Evolutionary conservation across 805 yeast genomes (phyloP), one percentile per base, ranked within the genome.

Genomic region (Saturnispora serradocipensis): DNA sequence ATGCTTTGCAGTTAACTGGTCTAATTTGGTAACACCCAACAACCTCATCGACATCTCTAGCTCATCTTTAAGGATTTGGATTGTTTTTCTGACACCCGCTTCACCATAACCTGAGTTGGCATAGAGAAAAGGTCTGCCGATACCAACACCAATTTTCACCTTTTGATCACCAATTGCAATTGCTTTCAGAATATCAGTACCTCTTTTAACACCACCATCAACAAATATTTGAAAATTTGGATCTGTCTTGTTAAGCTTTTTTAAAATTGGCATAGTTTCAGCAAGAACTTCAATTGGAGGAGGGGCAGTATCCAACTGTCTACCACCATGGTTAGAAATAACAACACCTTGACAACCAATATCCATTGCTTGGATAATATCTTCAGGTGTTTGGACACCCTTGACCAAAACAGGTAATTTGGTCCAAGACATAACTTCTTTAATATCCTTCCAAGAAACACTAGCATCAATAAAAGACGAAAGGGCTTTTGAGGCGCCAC

Each of bases 401-500:
- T 88, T 88, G 56, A 86, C 73, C 35, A 84, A 71, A 49, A 86
- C 74, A 0, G 93, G 91, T 64, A 85, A 63, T 28, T 74, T 73
- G 7, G 90, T 84, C 56, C 72, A 69, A 5, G 69, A 61, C 60
- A 72, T 72, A 63, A 86, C 73, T 65, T 78, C 75, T 27, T 73
- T 70, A 42, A 86, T 70, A 61, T 84, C 88, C 42, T 76, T 69
- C 90, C 90, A 85, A 32, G 73, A 69, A 42, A 84, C 67, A 2
- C 77, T 66, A 11, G 87, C 77, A 64, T 86, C 91, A 57, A 90
- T 90, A 66, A 90, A 89, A 1, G 88, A 75, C n/a, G 89, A 81
- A 49, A 90, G 76, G 0, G 96, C 95, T 48, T 85, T 74, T 0
- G 97, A 88, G 0, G 96, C 95, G 51, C 97, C 97, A 64, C 82